phyloP scores from a whole-genome alignment of 2,329 filamentous ascomycete species.

The Amphichorda felina region DNA sequence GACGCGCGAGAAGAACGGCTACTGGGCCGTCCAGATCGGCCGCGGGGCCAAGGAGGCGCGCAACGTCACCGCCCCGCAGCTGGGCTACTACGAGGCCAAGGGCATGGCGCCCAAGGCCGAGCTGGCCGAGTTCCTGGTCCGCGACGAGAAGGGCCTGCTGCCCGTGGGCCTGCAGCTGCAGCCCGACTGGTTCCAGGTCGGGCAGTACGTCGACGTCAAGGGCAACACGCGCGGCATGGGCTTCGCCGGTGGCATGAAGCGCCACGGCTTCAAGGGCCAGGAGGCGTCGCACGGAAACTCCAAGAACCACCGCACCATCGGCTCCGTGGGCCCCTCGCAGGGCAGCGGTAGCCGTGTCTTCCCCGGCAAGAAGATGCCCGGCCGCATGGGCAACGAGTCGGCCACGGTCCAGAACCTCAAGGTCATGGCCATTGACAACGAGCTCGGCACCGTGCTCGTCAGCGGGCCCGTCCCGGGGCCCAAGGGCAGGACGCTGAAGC shows the following conservation, averaged over 20 bases:
- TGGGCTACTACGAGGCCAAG: constrained; percentile 80
- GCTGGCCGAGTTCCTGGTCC: constrained; percentile 80
- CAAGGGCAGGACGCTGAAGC: constrained; percentile 71
- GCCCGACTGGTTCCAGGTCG: constrained; percentile 84
- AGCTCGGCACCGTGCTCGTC: constrained; percentile 79
- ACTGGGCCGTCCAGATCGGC: constrained; percentile 89
- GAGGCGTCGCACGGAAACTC: constrained; percentile 91
- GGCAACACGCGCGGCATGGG: constrained; percentile 77
- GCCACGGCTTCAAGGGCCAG: constrained; percentile 81
- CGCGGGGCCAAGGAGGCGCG: constrained; percentile 59
- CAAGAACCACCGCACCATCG: constrained; percentile 83
- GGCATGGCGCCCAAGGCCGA: constrained; percentile 75
- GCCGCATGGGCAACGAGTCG: constrained; percentile 82
- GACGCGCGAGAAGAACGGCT: constrained; percentile 69
- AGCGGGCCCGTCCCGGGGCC: constrained; percentile 80
- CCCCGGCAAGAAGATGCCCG: constrained; percentile 96
- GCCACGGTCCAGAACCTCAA: constrained; percentile 87
- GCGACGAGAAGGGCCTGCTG: constrained; percentile 58
- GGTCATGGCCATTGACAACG: constrained; percentile 76
- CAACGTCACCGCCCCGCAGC: constrained; percentile 70
- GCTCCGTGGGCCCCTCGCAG: constrained; percentile 80
- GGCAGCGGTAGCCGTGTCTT: constrained; percentile 85
- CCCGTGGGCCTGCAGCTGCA: constrained; percentile 63
- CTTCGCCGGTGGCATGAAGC: constrained; percentile 97
- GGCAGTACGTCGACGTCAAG: constrained; percentile 81